Evolutionary conservation across 371 early-diverging fungal genomes (phyloP), one percentile per base, ranked within the genome.

Genomic region (Syncephalastrum monosporum): DNA sequence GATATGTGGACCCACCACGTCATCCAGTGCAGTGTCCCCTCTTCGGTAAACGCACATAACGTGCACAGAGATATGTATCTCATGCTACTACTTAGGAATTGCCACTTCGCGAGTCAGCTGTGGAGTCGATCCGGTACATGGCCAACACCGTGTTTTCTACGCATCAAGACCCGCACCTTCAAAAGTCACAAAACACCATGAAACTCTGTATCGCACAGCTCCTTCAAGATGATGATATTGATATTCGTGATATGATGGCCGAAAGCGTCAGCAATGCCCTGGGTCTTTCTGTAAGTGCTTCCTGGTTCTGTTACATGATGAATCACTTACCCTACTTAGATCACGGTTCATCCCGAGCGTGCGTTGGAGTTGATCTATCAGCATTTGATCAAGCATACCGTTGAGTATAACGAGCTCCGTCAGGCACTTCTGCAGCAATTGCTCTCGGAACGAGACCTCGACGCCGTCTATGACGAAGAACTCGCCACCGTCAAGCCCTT

Each of bases 201-300:
- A 57, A 55, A 58, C 50, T 63, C 42, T 60, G 52, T 3, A 69
- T 61, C 15, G 67, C 55, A 13, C 56, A 57, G 51, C 67, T 53
- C 16, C 59, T 53, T 61, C 74, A 51, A 66, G 91, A 91, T 69
- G 91, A 91, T 51, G 91, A 91, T 59, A 76, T 77, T 7, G 90
- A 89, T 50, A 78, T 90, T 4, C 84, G 91, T 12, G 72, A 85
- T 7, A 77, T 70, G 38, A 75, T 75, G 12, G 84, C 88, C 15
- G 56, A 17, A 27, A 74, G 83, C 49, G 83, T 87, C 12, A 85
- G 87, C 0, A 63, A 69, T 25, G 81, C 82, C 1, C 65, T 84
- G 5, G 64, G 62, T 7, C 71, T 80, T 6, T 42, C 55, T 51
- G 75, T 67, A 53, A 49, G 24, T 55, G 8, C 10, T 24, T 27